Percentiles rank a stretch among this genome's conserved stretches.
Evolutionary conservation across 23 red algal species (phyloP).

Genomic region (Gracilaria vermiculophylla): DNA sequence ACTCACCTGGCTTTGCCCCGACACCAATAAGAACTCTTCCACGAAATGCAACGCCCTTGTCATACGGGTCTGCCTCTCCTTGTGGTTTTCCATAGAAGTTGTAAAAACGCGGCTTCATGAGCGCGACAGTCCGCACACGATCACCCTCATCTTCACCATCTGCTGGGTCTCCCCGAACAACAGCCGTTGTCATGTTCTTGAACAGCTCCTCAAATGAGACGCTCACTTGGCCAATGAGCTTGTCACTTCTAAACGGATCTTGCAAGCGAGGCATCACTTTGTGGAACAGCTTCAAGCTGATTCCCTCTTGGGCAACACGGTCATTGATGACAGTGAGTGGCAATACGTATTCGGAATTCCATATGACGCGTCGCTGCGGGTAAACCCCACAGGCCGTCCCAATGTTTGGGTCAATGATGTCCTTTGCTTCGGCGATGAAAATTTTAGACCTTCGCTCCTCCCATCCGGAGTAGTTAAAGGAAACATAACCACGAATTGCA

Average conservation of each 20-base stretch:
- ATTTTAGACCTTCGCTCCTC: slow-evolving; percentile 3
- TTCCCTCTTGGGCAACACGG: slow-evolving; percentile 60
- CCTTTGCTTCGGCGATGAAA: slow-evolving; percentile 68
- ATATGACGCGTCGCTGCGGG: slow-evolving; percentile 65
- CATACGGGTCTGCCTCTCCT: slow-evolving; percentile 63
- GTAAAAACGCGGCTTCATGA: slow-evolving; percentile 86
- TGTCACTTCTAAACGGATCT: slow-evolving; percentile 24
- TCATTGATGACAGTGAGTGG: slow-evolving; percentile 80
- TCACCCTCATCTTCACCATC: slow-evolving; percentile 78
- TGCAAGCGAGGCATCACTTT: slow-evolving; percentile 58
- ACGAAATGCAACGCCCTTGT: slow-evolving; percentile 82
- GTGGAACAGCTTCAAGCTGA: slow-evolving; percentile 73
- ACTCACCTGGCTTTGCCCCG: slow-evolving; percentile 71
- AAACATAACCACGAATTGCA: slow-evolving; percentile 70
- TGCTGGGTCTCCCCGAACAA: slow-evolving; percentile 76
- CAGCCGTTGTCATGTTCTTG: slow-evolving; percentile 57
- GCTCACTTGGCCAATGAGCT: slow-evolving; percentile 75
- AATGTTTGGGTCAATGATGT: slow-evolving; percentile 64
- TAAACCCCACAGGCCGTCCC: slow-evolving; percentile 60
- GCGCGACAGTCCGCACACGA: slow-evolving; percentile 54
- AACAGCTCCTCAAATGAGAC: slow-evolving; percentile 72
- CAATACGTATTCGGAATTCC: slow-evolving; percentile 77
- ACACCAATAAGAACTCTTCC: slow-evolving; percentile 78
- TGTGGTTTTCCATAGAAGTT: slow-evolving; percentile 88
- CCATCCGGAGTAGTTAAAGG: slow-evolving; percentile 71